Conservation (phyloP, 2,329 filamentous ascomycete genomes). For the Rosellinia necatrix region DNA sequence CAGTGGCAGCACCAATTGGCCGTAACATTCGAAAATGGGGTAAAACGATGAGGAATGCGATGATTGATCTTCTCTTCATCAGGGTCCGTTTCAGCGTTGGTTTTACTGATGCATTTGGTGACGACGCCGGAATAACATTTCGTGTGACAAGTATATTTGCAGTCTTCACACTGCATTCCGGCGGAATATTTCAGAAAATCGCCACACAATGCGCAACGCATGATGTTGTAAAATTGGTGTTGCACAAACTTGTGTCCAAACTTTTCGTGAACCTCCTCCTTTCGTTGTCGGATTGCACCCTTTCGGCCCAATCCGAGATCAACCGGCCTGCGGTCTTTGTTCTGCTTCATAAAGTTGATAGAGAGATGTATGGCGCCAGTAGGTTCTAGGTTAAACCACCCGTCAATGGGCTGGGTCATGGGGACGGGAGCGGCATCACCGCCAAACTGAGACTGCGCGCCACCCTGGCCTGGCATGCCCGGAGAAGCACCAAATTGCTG, state of each 20-base stretch:
- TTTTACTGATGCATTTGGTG: conserved; percentile 99
- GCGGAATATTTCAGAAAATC: conserved; percentile 98
- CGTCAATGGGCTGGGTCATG: conserved; percentile 72
- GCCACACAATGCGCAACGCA: conserved; percentile 96
- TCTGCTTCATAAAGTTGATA: conserved; percentile 90
- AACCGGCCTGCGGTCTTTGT: conserved; percentile 78
- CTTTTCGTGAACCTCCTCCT: conserved; percentile 98
- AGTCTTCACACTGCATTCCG: conserved; percentile 99
- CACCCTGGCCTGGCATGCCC: conserved; percentile 44
- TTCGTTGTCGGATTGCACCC: conserved; percentile 94
- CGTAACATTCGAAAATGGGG: conserved; percentile 94
- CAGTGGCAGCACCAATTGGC: conserved; percentile 99
- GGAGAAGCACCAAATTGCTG: conserved; percentile 50
- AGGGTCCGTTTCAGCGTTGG: conserved; percentile 95
- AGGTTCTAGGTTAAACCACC: conserved; percentile 97
- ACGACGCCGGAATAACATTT: conserved; percentile 97
- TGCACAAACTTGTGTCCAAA: conserved; percentile 99
- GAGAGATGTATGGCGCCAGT: conserved; percentile 90
- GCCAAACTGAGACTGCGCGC: conserved; percentile 38
- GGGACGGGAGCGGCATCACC: conserved; percentile 54
- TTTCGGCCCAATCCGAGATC: conserved; percentile 92
- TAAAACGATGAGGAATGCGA: conserved; percentile 95
- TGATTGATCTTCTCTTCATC: conserved; percentile 99
- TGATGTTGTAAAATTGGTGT: conserved; percentile 99
- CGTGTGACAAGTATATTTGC: conserved; percentile 98